Evolutionary conservation across 768 basidiomycete species (phyloP).

Genomic region (Rhizopogon sp.): DNA sequence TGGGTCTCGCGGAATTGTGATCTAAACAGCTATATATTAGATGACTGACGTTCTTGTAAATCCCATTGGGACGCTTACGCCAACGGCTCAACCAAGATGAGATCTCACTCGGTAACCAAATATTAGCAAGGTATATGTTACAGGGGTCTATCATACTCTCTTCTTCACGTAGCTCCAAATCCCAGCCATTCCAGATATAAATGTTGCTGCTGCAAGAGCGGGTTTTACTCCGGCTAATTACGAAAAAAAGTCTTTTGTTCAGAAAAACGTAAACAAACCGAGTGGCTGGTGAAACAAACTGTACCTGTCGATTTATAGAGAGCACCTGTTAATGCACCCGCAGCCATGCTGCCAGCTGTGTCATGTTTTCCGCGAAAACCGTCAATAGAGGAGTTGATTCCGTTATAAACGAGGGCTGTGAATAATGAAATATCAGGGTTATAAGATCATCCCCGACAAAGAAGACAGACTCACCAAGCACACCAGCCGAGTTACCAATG

Average conservation of each 20-base stretch:
- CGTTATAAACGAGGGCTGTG: slow-evolving; percentile 92
- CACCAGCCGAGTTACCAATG: slow-evolving; percentile 97
- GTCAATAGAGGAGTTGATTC: slow-evolving; percentile 92
- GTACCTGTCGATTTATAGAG: slow-evolving; percentile 93
- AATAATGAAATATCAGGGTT: slow-evolving; percentile 30
- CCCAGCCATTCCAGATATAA: slow-evolving; percentile 88
- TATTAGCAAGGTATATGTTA: slow-evolving; percentile 40
- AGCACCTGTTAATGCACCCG: slow-evolving; percentile 86
- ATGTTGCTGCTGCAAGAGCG: slow-evolving; percentile 81
- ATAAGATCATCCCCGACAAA: slow-evolving; percentile 29
- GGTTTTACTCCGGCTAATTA: slow-evolving; percentile 85
- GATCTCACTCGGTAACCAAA: slow-evolving; percentile 19
- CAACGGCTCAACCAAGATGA: not conserved
- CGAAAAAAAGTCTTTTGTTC: slow-evolving; percentile 27
- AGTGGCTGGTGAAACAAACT: slow-evolving; percentile 29
- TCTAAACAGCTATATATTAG: slow-evolving; percentile 10
- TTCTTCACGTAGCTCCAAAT: slow-evolving; percentile 95
- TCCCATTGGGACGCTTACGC: slow-evolving; percentile 27
- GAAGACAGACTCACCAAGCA: slow-evolving; percentile 71
- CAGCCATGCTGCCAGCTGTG: slow-evolving; percentile 83
- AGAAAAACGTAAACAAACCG: slow-evolving; percentile 31
- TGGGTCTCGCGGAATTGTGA: slow-evolving; percentile 17
- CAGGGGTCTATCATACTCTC: slow-evolving; percentile 60
- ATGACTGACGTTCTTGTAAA: slow-evolving; percentile 11
- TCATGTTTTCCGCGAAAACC: slow-evolving; percentile 88